Percentiles rank a stretch among this genome's conserved stretches.
Evolutionary conservation across 495 filamentous ascomycete species (phyloP).

Genomic region (Penicillium atrosanguineum): DNA sequence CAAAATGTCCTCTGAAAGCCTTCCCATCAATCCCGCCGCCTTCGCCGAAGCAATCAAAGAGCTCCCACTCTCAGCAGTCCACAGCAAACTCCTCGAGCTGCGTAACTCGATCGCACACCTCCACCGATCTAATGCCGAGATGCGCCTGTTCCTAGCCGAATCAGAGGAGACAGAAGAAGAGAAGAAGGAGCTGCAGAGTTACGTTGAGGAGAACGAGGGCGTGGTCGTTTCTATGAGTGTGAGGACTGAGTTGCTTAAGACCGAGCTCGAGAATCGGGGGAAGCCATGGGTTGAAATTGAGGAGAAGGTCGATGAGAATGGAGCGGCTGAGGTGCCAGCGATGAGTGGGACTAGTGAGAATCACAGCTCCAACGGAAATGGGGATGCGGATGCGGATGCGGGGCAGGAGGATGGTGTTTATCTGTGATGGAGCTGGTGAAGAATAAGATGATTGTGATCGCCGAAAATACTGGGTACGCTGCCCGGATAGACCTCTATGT

Average conservation of each 20-base stretch:
- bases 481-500: neutral
- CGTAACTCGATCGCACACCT: conserved; percentile 82
- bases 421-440: conserved; percentile 41
- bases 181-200: conserved; percentile 51
- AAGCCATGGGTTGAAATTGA: conserved; percentile 62
- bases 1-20: conserved; percentile 38
- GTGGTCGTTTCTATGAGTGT: conserved; percentile 73
- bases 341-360: conserved; percentile 33
- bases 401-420: conserved; percentile 60
- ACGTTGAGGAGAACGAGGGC: conserved; percentile 64
- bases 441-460: neutral
- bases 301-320: conserved; percentile 11
- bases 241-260: conserved; percentile 63
- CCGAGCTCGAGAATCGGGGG: conserved; percentile 74
- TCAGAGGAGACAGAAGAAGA: conserved; percentile 59
- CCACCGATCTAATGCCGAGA: conserved; percentile 70
- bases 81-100: conserved; percentile 78
- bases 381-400: conserved; percentile 7
- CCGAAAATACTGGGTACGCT: neutral
- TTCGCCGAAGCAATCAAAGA: conserved; percentile 69
- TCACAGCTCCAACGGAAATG: conserved; percentile 15
- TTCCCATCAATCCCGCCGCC: conserved; percentile 34
- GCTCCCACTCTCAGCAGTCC: conserved; percentile 67
- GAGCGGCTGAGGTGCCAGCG: conserved; percentile 10
- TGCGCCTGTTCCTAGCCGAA: conserved; percentile 54